Conservation (phyloP, 352 stramenopile species). For the Pythium vanterpoolii region DNA sequence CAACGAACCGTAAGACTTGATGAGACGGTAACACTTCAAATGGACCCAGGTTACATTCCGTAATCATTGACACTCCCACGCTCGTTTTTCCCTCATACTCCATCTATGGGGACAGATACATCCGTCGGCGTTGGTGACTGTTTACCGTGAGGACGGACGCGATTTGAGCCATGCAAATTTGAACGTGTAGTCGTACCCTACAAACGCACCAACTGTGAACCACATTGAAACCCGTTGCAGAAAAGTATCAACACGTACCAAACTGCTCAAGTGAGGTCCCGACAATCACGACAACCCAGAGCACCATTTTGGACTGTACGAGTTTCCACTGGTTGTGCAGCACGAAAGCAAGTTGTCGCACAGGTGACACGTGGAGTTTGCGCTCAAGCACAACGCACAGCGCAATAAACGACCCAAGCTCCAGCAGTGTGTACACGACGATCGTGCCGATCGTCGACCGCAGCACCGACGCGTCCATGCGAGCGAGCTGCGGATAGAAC, state of each 20-base stretch:
- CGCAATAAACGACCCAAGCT: conserved; percentile 28
- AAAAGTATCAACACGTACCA: not conserved
- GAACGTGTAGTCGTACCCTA: conserved; percentile 19
- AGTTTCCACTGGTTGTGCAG: conserved; percentile 28
- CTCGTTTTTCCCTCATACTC: too few species aligned
- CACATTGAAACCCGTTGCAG: not conserved
- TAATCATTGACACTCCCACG: too few species aligned
- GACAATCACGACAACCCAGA: conserved; percentile 17
- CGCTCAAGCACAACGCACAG: conserved; percentile 26
- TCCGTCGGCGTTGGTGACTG: too few species aligned
- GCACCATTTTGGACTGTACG: conserved; percentile 23
- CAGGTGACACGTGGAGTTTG: conserved; percentile 23
- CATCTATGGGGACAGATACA: too few species aligned
- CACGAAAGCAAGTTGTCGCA: conserved; percentile 36
- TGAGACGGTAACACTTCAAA: too few species aligned
- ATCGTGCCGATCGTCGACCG: conserved; percentile 3
- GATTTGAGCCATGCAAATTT: conserved; percentile 12
- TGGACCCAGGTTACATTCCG: too few species aligned
- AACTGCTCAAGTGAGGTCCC: conserved; percentile 16
- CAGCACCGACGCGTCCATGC: not conserved
- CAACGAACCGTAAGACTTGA: conserved; percentile 27
- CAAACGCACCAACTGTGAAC: not conserved
- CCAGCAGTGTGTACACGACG: conserved; percentile 27
- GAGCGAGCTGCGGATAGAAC: conserved; percentile 23
- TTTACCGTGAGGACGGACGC: not conserved